Conservation (phyloP, 1,284 basidiomycete genomes). For the Ceratobasidium sp. region DNA sequence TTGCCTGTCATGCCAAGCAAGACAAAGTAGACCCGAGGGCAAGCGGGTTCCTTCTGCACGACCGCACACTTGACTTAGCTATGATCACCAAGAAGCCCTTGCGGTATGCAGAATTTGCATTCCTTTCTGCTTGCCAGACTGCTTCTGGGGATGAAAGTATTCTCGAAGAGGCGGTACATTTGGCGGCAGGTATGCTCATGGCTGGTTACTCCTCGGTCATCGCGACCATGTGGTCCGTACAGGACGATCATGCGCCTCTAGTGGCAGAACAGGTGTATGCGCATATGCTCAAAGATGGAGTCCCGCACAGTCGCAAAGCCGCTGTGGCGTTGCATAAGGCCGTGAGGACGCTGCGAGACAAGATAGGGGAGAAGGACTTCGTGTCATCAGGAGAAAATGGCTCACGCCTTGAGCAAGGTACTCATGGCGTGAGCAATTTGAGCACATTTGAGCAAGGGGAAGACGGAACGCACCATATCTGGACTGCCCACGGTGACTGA, state of each 20-base stretch:
- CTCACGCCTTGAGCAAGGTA: no score
- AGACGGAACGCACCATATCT: no score
- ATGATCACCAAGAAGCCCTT: neutral
- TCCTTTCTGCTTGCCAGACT: constrained; percentile 38
- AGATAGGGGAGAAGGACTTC: neutral
- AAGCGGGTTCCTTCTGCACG: constrained; percentile 18
- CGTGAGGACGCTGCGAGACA: constrained; percentile 28
- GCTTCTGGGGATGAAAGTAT: constrained; percentile 18
- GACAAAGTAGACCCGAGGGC: neutral
- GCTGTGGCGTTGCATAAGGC: constrained; percentile 42
- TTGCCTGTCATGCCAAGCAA: constrained; percentile 25
- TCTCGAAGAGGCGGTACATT: neutral
- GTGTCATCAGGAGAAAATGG: no score
- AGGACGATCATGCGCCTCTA: constrained; percentile 45
- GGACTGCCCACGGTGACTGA: no score
- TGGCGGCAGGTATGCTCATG: neutral
- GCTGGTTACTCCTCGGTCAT: constrained; percentile 46
- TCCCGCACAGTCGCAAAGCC: constrained; percentile 39
- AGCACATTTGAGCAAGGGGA: no score
- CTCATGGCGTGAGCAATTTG: no score
- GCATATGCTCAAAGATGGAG: constrained; percentile 40
- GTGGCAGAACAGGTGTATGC: constrained; percentile 45
- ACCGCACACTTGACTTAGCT: neutral
- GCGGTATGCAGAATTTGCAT: constrained; percentile 23
- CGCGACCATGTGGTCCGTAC: constrained; percentile 53